Evolutionary conservation across 495 filamentous ascomycete species (phyloP), one percentile per base, ranked within the genome.

Genomic region (Platismatia glauca): DNA sequence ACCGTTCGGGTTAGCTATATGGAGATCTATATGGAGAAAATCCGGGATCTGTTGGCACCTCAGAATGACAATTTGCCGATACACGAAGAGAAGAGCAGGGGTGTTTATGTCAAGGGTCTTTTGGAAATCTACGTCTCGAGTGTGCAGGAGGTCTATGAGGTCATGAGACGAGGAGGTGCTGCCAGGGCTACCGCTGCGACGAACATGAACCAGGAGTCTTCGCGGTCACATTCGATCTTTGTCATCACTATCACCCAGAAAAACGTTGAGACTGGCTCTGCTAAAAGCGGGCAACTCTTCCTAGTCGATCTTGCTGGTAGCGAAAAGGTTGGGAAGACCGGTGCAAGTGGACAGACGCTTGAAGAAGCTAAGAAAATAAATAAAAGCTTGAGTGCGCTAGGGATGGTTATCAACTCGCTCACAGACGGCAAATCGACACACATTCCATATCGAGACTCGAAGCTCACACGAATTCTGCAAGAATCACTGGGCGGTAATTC

Each of bases 281-380:
- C 90, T 64, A 96, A 97, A 79, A 96, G 90, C 71, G 94, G 94
- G 57, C 90, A 96, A 73, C 82, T 98, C 4, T 98, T 96, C 79
- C 78, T 98, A 69, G 94, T 98, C 63, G 94, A 98, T 86, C 78
- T 98, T 77, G 94, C 94, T 41, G 94, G 94, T 80, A 93, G 88
- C 71, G 94, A 98, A 76, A 98, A 98, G 75, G 91, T 98, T 52
- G 94, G 94, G 67, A 98, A 98, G 82, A 98, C 94, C 18, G 94
- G 94, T 66, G 94, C 94, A 68, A 96, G 90, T 72, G 94, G 94
- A 58, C 94, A 98, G 74, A 98, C 95, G 20, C 81, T 98, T 29
- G 94, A 98, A 71, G 94, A 98, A 72, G 94, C 95, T 33, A 97
- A 98, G 79, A 98, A 98, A 80, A 98, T 98, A 79, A 98, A 98